A percentile compares a stretch with the other conserved stretches of the same genome.
phyloP scores from a whole-genome alignment of 2,329 filamentous ascomycete genomes.

The Talaromyces sp. region DNA sequence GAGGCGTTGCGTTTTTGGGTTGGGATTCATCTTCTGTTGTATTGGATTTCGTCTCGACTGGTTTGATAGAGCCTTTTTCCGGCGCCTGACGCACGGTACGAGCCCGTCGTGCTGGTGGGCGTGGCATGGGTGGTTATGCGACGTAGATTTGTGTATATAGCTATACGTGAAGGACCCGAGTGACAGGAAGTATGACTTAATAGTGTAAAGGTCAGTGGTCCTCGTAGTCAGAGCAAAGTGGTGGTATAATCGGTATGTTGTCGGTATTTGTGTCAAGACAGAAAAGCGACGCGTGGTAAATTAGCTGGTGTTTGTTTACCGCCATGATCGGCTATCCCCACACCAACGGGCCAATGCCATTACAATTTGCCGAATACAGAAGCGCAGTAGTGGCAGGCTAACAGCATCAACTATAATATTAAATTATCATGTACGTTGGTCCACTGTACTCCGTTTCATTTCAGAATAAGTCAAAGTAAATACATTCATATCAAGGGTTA shows the following conservation, averaged over 20 bases:
- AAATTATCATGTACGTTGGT: neutral
- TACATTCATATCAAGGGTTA: constrained; percentile 11
- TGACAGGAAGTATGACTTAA: neutral
- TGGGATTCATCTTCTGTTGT: neutral
- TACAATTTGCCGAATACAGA: neutral
- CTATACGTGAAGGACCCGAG: neutral
- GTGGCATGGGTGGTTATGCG: constrained; percentile 27
- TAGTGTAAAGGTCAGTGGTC: neutral
- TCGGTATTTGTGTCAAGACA: neutral
- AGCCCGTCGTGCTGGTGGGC: constrained; percentile 31
- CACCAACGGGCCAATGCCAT: constrained; percentile 7
- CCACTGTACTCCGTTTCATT: neutral
- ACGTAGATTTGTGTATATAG: constrained; percentile 13
- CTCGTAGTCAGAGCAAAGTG: neutral
- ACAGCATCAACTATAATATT: neutral
- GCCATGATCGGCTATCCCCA: neutral
- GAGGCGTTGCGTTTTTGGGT: constrained; percentile 11
- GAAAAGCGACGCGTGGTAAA: neutral
- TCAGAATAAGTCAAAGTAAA: constrained; percentile 1
- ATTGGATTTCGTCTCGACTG: constrained; percentile 1
- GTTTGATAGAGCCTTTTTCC: constrained; percentile 12
- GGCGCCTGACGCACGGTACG: constrained; percentile 23
- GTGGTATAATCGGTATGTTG: neutral
- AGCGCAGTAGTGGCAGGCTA: neutral
- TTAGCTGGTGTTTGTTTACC: neutral